phyloP scores from a whole-genome alignment of 805 yeast genomes.

The Kuraishia piskuri region DNA sequence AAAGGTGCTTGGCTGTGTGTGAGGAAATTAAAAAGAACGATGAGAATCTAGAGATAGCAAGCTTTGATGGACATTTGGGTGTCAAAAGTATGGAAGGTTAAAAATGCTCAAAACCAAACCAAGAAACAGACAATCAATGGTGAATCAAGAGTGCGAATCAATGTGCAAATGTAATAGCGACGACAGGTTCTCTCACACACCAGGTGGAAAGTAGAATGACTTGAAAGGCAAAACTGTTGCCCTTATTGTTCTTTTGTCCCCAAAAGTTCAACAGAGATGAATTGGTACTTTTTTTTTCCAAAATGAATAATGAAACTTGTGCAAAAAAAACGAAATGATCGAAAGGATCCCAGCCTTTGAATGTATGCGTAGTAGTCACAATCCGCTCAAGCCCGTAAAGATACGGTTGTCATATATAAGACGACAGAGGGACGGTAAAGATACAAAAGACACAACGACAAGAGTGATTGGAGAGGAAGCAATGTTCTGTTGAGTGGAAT shows the following conservation, averaged over 20 bases:
- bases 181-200: background rate
- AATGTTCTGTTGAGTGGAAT: background rate
- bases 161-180: background rate
- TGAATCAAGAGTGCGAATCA: background rate
- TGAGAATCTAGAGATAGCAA: background rate
- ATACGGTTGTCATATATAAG: background rate
- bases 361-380: background rate
- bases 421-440: background rate
- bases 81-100: background rate
- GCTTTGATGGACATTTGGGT: background rate
- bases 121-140: background rate
- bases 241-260: background rate
- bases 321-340: background rate
- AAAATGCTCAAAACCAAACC: background rate
- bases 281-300: background rate
- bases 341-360: background rate
- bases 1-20: too few relatives aligned
- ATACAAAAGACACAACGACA: background rate
- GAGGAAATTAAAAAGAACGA: background rate
- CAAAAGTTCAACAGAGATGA: background rate
- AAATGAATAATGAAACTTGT: background rate
- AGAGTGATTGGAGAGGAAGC: background rate
- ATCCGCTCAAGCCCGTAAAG: background rate
- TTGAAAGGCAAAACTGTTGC: too few relatives aligned
- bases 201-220: background rate